Conservation (phyloP, 2,329 filamentous ascomycete genomes). For the Periconia macrospinosa region DNA sequence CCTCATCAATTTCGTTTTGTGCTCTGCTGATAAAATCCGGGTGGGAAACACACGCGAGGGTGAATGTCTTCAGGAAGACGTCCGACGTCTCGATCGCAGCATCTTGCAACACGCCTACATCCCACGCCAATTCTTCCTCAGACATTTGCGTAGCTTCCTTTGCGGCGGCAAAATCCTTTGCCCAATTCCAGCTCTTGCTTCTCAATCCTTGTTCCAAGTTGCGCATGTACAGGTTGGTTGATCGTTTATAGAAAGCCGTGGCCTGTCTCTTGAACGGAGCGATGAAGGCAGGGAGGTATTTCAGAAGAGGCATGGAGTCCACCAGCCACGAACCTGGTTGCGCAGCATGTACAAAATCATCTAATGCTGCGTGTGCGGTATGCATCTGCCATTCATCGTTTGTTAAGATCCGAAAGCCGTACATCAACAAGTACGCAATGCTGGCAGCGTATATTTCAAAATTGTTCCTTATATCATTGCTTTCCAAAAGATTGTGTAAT, state of each 20-base stretch:
- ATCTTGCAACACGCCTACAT: constrained; percentile 18
- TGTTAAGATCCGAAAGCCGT: constrained; percentile 40
- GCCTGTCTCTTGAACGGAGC: constrained; percentile 31
- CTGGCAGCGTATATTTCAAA: constrained; percentile 43
- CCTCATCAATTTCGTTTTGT: constrained; percentile 20
- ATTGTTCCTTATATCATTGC: constrained; percentile 29
- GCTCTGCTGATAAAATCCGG: constrained; percentile 12
- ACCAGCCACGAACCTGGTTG: constrained; percentile 44
- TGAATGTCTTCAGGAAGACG: constrained; percentile 14
- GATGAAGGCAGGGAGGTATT: constrained; percentile 42
- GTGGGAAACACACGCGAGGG: constrained; percentile 16
- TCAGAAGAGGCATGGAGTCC: constrained; percentile 48
- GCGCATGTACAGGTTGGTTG: constrained; percentile 16
- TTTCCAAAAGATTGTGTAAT: constrained; percentile 40
- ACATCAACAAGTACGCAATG: constrained; percentile 42
- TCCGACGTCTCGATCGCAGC: constrained; percentile 24
- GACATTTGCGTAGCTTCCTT: constrained; percentile 14
- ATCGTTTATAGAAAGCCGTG: constrained; percentile 11
- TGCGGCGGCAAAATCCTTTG: constrained; percentile 15
- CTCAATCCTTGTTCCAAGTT: constrained; percentile 16
- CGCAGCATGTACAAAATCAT: constrained; percentile 17
- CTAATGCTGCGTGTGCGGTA: constrained; percentile 11
- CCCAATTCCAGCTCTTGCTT: constrained; percentile 23
- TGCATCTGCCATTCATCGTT: constrained; percentile 20
- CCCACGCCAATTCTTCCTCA: constrained; percentile 18